Conservation (phyloP, 1,284 basidiomycete genomes). For the Melampsora larici-populina region DNA sequence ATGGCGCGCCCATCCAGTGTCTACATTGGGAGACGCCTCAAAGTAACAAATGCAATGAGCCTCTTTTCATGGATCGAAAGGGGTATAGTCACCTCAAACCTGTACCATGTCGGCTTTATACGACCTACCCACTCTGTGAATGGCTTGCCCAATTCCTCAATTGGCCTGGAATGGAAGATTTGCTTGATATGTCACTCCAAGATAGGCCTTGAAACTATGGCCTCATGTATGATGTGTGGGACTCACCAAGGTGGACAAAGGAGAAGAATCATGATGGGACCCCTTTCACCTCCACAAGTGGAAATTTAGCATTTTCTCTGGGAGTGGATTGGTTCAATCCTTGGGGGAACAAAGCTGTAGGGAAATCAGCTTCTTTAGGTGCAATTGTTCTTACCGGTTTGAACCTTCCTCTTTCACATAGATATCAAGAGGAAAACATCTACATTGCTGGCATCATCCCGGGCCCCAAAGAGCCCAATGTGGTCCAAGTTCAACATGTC, state of each 20-base stretch:
- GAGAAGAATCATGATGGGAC: too few relatives aligned
- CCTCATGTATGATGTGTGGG: too few relatives aligned
- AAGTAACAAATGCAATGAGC: too few relatives aligned
- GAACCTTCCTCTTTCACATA: conserved; percentile 12
- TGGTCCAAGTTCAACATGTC: conserved; percentile 13
- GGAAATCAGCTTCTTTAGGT: conserved; percentile 16
- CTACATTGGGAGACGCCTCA: too few relatives aligned
- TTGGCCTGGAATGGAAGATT: too few relatives aligned
- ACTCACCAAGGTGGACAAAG: too few relatives aligned
- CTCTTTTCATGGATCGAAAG: too few relatives aligned
- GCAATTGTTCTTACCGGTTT: neutral
- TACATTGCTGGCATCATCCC: conserved; percentile 7
- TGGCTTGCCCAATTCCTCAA: neutral
- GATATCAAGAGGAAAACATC: conserved; percentile 21
- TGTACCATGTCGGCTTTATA: neutral
- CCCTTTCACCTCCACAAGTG: neutral
- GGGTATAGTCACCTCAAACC: too few relatives aligned
- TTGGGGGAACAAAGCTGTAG: neutral
- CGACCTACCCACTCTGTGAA: neutral
- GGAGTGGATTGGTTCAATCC: conserved; percentile 39
- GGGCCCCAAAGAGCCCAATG: conserved; percentile 14
- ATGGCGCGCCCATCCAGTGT: too few relatives aligned
- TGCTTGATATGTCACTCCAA: too few relatives aligned
- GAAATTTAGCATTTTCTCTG: conserved; percentile 24
- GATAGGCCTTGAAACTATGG: too few relatives aligned